A percentile compares a stretch with the other conserved stretches of the same genome.
phyloP scores from a whole-genome alignment of 768 basidiomycete genomes.

The Pholiota microspora region DNA sequence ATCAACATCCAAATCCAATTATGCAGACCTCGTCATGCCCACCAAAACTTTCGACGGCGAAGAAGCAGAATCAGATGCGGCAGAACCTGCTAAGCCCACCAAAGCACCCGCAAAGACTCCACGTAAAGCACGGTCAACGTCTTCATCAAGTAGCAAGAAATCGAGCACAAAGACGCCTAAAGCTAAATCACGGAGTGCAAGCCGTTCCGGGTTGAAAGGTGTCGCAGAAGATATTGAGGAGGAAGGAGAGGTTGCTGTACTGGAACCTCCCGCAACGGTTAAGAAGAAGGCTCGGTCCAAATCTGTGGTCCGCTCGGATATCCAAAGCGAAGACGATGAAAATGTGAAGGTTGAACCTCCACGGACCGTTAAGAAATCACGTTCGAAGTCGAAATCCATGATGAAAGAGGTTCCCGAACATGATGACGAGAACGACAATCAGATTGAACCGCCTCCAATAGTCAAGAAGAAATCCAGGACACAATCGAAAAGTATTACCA shows the following conservation, averaged over 20 bases:
- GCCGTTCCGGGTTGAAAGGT: slow-evolving; percentile 20
- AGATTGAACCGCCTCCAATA: neutral
- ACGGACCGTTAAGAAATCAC: neutral
- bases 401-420: neutral
- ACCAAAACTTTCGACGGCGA: slow-evolving; percentile 40
- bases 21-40: slow-evolving; percentile 34
- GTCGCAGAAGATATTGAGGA: slow-evolving; percentile 26
- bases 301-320: slow-evolving; percentile 7
- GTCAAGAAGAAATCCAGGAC: slow-evolving; percentile 1
- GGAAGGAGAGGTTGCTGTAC: slow-evolving; percentile 14
- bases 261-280: slow-evolving; percentile 6
- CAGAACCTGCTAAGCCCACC: slow-evolving; percentile 12
- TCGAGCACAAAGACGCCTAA: slow-evolving; percentile 20
- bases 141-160: slow-evolving; percentile 17
- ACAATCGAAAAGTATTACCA: neutral
- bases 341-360: neutral
- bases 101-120: slow-evolving; percentile 19
- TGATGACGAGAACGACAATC: neutral
- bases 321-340: slow-evolving; percentile 2
- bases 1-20: slow-evolving; percentile 27
- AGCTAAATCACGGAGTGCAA: slow-evolving; percentile 19
- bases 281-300: slow-evolving; percentile 17
- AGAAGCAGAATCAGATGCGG: slow-evolving; percentile 25
- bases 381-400: slow-evolving; percentile 1
- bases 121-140: slow-evolving; percentile 21